phyloP scores from a whole-genome alignment of 495 filamentous ascomycete genomes.

The Coniosporium apollinis region DNA sequence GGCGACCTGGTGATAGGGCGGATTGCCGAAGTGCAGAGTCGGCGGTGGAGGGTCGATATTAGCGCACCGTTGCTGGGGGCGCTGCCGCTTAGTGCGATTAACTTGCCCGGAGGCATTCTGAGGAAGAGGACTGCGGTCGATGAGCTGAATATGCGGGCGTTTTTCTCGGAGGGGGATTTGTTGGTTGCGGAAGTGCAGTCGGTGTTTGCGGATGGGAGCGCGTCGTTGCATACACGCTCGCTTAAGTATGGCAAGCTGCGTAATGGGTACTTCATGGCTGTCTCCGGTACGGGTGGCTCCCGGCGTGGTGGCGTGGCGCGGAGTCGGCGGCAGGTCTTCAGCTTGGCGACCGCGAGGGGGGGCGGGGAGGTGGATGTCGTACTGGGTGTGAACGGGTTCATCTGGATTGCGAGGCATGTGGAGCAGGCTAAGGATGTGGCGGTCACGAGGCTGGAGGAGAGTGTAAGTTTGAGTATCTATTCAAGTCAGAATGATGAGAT shows the following conservation, averaged over 20 bases:
- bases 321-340: constrained; percentile 71
- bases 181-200: constrained; percentile 83
- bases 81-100: constrained; percentile 75
- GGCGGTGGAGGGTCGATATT: constrained; percentile 89
- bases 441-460: constrained; percentile 76
- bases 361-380: constrained; percentile 74
- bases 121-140: constrained; percentile 82
- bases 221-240: constrained; percentile 72
- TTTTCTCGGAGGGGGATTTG: constrained; percentile 82
- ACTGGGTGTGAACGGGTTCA: constrained; percentile 87
- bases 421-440: constrained; percentile 36
- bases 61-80: constrained; percentile 64
- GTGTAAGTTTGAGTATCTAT: constrained; percentile 54
- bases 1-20: constrained; percentile 89
- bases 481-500: constrained; percentile 84
- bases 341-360: constrained; percentile 43
- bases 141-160: constrained; percentile 84
- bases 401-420: constrained; percentile 74
- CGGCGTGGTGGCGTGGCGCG: constrained; percentile 71
- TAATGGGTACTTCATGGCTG: constrained; percentile 75
- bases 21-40: constrained; percentile 77
- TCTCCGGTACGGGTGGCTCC: constrained; percentile 61
- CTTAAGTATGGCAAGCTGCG: constrained; percentile 89
- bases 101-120: constrained; percentile 85
- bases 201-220: constrained; percentile 63